Base-by-base conservation (phyloP, 2,329 filamentous ascomycete species). In the Teratosphaeria nubilosa region DNA sequence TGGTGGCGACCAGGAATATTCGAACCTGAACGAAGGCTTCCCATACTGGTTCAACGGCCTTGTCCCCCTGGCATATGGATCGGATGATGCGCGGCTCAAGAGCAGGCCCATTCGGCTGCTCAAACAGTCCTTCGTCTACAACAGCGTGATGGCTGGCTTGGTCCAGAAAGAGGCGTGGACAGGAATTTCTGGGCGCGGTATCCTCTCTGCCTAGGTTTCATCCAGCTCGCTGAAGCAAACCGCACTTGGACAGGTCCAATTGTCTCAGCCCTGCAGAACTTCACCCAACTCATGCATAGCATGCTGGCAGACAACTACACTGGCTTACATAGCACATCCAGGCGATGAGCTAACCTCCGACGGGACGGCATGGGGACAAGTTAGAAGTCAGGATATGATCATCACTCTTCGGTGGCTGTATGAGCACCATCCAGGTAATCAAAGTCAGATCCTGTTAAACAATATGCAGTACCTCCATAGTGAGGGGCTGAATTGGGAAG, bases 41-140 rank as follows among this genome's bases (percentile, higher is more conserved):
- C 79, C 81, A 0, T 85, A 84, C 66, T 84, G 81, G 79, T 79
- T 82, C 64, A 83, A 84, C 63, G 78, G 76, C 3, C 71, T 83
- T 1, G 80, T 84, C 1, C 80, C 82, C 20, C 73, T 84, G 25
- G 80, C 82, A 1, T 84, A 79, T 60, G 69, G 69, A 0, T 67
- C 80, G 4, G 72, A 80, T 55, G 77, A 83, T 64, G 62, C 69
- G 2, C 69, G 76, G 5, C 69, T 84, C n/a, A 79, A 62, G 63
- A 61, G 0, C 80, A 84, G 60, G 76, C 80, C 7, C 72, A 74
- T 20, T 61, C 69, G 5, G 75, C 76, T 31, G 67, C 78, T 5
- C 70, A 78, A 56, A 77, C 78, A 61, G 73, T 82, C 1, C 68
- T 84, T n/a, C 69, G 71, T 5, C 72, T 74, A 54, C 80, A 82